Percentiles rank a stretch among this genome's conserved stretches.
These are phyloP conservation scores for Melampsora larici-populina DNA, from an alignment of 1,284 basidiomycete genomes.

Conservation along the genomic window DNA sequence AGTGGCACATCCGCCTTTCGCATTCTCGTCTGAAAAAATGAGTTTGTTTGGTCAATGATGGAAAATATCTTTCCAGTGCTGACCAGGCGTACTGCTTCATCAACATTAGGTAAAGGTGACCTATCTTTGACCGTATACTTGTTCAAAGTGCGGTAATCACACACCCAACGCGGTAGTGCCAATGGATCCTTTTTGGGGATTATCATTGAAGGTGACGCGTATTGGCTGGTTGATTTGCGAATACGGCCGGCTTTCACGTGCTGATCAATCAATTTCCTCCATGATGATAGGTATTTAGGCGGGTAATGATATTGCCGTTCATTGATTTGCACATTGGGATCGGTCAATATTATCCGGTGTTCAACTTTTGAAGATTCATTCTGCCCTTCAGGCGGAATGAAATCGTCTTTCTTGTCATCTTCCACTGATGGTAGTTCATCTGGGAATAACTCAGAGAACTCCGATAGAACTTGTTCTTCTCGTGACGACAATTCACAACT, in stretches of 20 bases:
- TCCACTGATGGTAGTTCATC: background rate
- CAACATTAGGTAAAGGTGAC: conserved; percentile 31
- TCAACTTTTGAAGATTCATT: background rate
- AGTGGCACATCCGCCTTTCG: background rate
- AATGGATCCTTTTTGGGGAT: conserved; percentile 44
- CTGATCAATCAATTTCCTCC: conserved; percentile 40
- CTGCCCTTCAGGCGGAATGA: too few relatives aligned
- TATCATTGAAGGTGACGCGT: conserved; percentile 1
- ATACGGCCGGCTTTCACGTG: conserved; percentile 34
- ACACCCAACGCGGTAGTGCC: conserved; percentile 18
- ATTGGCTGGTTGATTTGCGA: conserved; percentile 38
- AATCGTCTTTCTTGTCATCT: background rate
- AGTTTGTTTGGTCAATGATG: conserved; percentile 47
- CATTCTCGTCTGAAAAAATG: too few relatives aligned
- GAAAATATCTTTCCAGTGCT: conserved; percentile 50
- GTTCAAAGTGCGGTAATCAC: background rate
- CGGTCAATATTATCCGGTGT: conserved; percentile 3
- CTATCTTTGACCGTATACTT: conserved; percentile 37
- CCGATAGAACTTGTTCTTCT: background rate
- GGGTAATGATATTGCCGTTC: conserved; percentile 32
- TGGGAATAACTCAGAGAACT: background rate
- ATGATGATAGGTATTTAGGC: conserved; percentile 15
- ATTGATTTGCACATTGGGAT: conserved; percentile 25
- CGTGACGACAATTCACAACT: background rate
- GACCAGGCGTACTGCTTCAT: background rate